Evolutionary conservation across 2,329 filamentous ascomycete species (phyloP), one percentile per base, ranked within the genome.

Genomic region (Penicillium sp.): DNA sequence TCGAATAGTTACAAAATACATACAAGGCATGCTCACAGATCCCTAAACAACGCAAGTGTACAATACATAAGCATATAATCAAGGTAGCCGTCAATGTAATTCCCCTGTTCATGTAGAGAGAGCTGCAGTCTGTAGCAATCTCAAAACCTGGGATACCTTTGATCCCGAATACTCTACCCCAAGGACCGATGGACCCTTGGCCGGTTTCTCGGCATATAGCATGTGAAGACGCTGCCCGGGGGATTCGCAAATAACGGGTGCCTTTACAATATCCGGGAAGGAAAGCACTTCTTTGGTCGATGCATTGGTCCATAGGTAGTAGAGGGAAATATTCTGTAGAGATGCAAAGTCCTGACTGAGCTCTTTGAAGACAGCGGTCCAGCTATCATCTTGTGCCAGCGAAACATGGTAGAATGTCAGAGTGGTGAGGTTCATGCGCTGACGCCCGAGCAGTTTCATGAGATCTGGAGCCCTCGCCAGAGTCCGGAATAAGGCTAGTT

Each of bases 111-210:
- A n/a, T 9, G 6, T 26, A 28, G 28, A 14, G 7, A 35, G 8
- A 4, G 34, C 16, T 2, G 46, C 41, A 11, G 20, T 49, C 27
- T 51, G 56, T 20, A 59, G 38, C 32, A 59, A 26, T 11, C 37
- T 40, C 27, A 59, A 28, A 14, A 59, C 40, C 4, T 58, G 38
- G 13, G 47, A 39, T 48, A 59, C 50, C 38, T 47, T 52, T 1
- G 51, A 29, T 4, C 57, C 57, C 4, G 55, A 54, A 45, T 59
- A 59, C n/a, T 59, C 57, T 4, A 59, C 36, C 6, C 55, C 57
- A 11, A 59, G 42, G 1, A 57, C 49, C 6, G 54, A 36, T 1
- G 48, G 51, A 7, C 29, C 44, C 23, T 53, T 50, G 1, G 34
- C 11, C 18, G 35, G 3, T 22, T 45, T 52, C 9, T 59, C 57